phyloP scores from a whole-genome alignment of 768 basidiomycete genomes.

The Leccinum imitatum region DNA sequence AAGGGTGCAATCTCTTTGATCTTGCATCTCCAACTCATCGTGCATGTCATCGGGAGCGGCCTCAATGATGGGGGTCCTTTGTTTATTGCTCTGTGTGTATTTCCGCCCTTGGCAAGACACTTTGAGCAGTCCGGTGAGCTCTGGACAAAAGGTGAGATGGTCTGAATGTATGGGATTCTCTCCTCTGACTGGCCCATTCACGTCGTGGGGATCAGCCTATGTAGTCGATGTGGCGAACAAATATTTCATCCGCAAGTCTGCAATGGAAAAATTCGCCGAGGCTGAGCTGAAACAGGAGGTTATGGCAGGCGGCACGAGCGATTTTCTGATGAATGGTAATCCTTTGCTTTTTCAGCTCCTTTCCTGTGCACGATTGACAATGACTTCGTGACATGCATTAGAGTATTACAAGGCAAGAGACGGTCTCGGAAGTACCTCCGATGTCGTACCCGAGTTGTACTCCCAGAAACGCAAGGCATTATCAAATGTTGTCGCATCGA shows the following conservation, averaged over 20 bases:
- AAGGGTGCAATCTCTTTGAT: slow-evolving; percentile 17
- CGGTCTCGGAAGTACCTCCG: slow-evolving; percentile 19
- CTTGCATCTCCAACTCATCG: slow-evolving; percentile 24
- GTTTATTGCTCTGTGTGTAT: slow-evolving; percentile 21
- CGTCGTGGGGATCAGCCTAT: slow-evolving; percentile 14
- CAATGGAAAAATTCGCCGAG: slow-evolving; percentile 13
- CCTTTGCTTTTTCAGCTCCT: not conserved
- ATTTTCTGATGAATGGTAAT: slow-evolving; percentile 17
- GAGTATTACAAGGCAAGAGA: slow-evolving; percentile 23
- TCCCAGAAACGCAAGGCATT: slow-evolving; percentile 1
- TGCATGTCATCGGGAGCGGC: slow-evolving; percentile 15
- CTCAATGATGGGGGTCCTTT: slow-evolving; percentile 21
- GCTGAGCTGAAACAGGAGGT: slow-evolving; percentile 21
- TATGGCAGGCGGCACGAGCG: slow-evolving; percentile 19
- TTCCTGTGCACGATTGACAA: not conserved
- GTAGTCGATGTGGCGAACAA: slow-evolving; percentile 16
- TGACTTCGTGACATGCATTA: slow-evolving; percentile 1
- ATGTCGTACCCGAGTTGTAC: slow-evolving; percentile 17
- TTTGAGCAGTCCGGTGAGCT: slow-evolving; percentile 6
- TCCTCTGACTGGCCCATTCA: not conserved
- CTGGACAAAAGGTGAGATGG: slow-evolving; percentile 23
- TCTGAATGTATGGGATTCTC: not conserved
- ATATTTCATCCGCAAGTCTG: slow-evolving; percentile 23
- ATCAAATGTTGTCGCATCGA: slow-evolving; percentile 1
- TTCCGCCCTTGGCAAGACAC: slow-evolving; percentile 7